Evolutionary conservation across 495 filamentous ascomycete species (phyloP).

Genomic region (Neurospora pannonica): DNA sequence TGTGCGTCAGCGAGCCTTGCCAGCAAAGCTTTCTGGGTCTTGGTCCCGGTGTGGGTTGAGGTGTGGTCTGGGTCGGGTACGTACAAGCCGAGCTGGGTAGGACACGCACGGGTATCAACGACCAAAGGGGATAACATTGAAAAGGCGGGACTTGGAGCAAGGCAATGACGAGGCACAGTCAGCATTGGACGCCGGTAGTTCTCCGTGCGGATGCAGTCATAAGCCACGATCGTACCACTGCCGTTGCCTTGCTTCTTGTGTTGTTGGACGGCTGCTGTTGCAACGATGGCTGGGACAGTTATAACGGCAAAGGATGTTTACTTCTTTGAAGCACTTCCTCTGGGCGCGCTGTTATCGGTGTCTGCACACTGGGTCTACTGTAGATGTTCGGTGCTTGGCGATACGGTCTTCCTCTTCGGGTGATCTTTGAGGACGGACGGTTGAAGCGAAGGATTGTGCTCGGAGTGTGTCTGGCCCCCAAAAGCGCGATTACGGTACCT

Average conservation of each 20-base stretch:
- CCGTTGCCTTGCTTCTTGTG: background rate
- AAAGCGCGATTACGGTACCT: background rate
- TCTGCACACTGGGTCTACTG: background rate
- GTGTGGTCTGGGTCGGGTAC: background rate
- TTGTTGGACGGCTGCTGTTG: background rate
- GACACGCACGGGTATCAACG: background rate
- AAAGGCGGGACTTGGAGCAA: background rate
- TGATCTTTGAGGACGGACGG: background rate
- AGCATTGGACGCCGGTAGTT: background rate
- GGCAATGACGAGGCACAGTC: background rate
- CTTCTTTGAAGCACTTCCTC: background rate
- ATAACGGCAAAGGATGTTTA: background rate
- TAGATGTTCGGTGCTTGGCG: background rate
- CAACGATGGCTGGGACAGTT: background rate
- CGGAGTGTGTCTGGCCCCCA: background rate
- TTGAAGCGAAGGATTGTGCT: background rate
- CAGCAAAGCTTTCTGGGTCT: background rate
- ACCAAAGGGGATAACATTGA: background rate
- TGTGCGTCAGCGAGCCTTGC: background rate
- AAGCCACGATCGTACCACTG: background rate
- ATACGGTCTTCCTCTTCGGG: background rate
- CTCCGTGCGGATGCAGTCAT: background rate
- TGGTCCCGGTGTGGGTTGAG: background rate
- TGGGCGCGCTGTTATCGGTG: background rate
- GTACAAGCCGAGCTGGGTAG: background rate